Evolutionary conservation across 345 rosid species (phyloP), one percentile per base, ranked within the genome.

Genomic region (Nephelium lappaceum): DNA sequence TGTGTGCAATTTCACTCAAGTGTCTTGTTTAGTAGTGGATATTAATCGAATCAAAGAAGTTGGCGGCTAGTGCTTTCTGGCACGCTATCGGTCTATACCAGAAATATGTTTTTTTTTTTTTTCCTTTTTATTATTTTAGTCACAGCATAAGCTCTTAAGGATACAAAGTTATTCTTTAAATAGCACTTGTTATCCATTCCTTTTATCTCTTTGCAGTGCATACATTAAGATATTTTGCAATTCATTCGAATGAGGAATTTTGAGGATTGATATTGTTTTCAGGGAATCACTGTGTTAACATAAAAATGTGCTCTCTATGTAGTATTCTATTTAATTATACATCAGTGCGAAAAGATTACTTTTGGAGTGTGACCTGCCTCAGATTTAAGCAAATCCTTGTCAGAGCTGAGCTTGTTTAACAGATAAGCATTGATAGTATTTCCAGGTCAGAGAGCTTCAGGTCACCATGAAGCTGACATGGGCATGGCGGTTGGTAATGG

Each of bases 401-500:
- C 85, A 51, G 93, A 95, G 72, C 81, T 95, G 87, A 88, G 88
- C 71, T 84, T 95, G 83, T 84, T 85, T 49, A 89, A 84, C 73
- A 92, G 98, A 85, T 98, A 95, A 87, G 93, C 98, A 76, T 81
- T 95, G 83, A 79, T 95, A 53, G 94, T 92, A 78, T 95, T 95
- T 74, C 93, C 87, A 1, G 93, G 41, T 75, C 87, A 75, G 77
- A 81, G 81, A 77, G 81, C 84, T 68, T 69, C 85, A 16, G 81
- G 81, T 73, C 71, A 82, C 76, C 76, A 78, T 47, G 78, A 86
- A 82, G 89, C 3, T 31, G 36, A 31, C 36, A 31, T 31, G 36
- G 3, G 36, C 36, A 31, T 31, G 36, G 36, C 36, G 3, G 36
- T 31, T 31, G 36, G 36, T 31, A 4, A 31, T 2, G 36, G 36